Conservation (phyloP, 768 basidiomycete species). For the Trametes cinnabarina region DNA sequence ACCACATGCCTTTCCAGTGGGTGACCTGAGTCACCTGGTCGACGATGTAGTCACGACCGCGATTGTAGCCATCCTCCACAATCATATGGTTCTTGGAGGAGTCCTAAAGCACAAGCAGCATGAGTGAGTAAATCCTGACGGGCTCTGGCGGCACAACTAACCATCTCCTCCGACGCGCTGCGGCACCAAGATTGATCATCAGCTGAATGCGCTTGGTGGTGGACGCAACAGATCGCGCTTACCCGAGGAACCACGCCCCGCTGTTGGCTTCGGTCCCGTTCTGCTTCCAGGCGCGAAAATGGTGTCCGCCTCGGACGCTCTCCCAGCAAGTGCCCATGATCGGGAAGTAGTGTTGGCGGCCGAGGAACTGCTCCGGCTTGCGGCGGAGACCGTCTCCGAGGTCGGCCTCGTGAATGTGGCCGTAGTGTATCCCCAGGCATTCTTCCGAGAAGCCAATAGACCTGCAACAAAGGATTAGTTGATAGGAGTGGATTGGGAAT, state of each 20-base stretch:
- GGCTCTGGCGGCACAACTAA: slow-evolving; percentile 22
- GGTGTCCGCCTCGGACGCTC: slow-evolving; percentile 79
- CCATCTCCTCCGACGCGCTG: slow-evolving; percentile 75
- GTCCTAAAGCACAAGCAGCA: slow-evolving; percentile 34
- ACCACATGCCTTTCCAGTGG: slow-evolving; percentile 63
- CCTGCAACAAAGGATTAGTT: slow-evolving; percentile 32
- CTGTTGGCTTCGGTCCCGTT: slow-evolving; percentile 71
- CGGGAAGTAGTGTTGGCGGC: slow-evolving; percentile 76
- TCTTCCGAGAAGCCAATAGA: slow-evolving; percentile 83
- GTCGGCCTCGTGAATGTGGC: slow-evolving; percentile 73
- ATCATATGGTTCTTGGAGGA: slow-evolving; percentile 71
- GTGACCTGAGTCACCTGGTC: slow-evolving; percentile 59
- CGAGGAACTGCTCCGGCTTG: slow-evolving; percentile 67
- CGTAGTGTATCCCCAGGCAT: slow-evolving; percentile 77
- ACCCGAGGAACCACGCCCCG: slow-evolving; percentile 87
- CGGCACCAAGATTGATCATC: background rate
- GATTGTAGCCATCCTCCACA: slow-evolving; percentile 75
- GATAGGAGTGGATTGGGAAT: background rate
- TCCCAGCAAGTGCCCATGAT: slow-evolving; percentile 89
- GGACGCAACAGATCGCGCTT: slow-evolving; percentile 25
- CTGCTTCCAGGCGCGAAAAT: slow-evolving; percentile 88
- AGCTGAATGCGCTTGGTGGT: background rate
- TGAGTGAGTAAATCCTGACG: no score
- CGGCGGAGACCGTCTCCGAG: slow-evolving; percentile 79
- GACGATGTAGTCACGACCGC: slow-evolving; percentile 78